A percentile compares a stretch with the other conserved stretches of the same genome.
Evolutionary conservation across 176 grass and related monocot species (phyloP).

Genomic region (Oryza glaberrima): DNA sequence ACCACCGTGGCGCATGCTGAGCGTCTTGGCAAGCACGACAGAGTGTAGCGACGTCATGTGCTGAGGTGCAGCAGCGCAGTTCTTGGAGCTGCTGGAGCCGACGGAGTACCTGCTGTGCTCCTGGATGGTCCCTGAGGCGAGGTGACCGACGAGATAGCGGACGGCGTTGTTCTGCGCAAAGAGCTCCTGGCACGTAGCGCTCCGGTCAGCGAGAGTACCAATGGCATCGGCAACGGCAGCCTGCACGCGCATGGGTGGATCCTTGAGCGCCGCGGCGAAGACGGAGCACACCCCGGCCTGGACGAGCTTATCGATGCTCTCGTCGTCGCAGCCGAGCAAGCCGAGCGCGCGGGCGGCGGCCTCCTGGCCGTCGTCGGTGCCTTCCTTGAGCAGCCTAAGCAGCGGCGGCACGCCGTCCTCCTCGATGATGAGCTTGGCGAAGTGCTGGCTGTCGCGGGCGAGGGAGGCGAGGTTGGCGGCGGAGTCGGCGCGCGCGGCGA

Average conservation of each 20-base stretch:
- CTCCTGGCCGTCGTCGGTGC: conserved; percentile 69
- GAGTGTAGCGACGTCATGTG: conserved; percentile 70
- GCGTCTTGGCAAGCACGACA: conserved; percentile 67
- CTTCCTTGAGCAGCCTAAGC: conserved; percentile 77
- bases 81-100: conserved; percentile 50
- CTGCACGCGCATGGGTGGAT: conserved; percentile 74
- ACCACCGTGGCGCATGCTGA: conserved; percentile 40
- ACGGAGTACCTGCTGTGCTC: conserved; percentile 88
- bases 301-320: conserved; percentile 61
- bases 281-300: conserved; percentile 70
- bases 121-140: conserved; percentile 86
- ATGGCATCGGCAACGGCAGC: conserved; percentile 71
- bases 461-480: conserved; percentile 68
- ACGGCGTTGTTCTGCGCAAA: conserved; percentile 77
- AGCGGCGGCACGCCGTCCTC: conserved; percentile 75
- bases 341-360: conserved; percentile 65
- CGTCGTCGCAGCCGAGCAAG: conserved; percentile 56
- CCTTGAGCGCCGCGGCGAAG: conserved; percentile 69
- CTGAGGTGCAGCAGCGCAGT: neutral
- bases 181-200: conserved; percentile 69
- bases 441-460: conserved; percentile 69
- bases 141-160: conserved; percentile 75
- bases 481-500: conserved; percentile 54
- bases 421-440: conserved; percentile 83
- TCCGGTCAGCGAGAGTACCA: conserved; percentile 51